Evolutionary conservation across 257 asterid species (phyloP).

Genomic region (Nicotiana knightiana): DNA sequence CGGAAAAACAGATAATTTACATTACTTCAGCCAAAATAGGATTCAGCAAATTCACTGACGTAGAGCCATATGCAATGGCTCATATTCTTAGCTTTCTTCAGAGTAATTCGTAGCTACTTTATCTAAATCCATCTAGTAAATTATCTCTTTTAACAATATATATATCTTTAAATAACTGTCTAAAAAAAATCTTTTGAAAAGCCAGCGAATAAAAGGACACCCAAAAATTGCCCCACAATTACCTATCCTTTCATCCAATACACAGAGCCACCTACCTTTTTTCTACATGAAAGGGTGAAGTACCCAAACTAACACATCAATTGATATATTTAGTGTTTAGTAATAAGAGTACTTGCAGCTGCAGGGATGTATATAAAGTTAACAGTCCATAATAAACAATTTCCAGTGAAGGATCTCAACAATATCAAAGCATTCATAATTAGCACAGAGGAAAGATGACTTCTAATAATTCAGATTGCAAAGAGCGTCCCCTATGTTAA

Average conservation of each 20-base stretch:
- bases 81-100: not conserved
- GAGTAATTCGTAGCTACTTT: not conserved
- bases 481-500: not conserved
- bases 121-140: not conserved
- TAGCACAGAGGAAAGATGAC: not conserved
- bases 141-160: not conserved
- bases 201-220: not conserved
- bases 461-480: slow-evolving; percentile 6
- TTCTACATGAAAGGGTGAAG: not conserved
- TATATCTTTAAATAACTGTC: not conserved
- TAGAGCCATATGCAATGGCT: not conserved
- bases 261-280: not conserved
- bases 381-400: not conserved
- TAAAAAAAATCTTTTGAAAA: not conserved
- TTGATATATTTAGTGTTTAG: not conserved
- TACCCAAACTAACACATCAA: not conserved
- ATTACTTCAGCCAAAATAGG: not conserved
- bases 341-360: not conserved
- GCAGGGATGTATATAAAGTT: not conserved
- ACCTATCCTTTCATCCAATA: not conserved
- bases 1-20: not conserved
- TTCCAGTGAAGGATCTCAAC: not conserved
- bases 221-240: not conserved
- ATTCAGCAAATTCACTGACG: not conserved
- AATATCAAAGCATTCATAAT: not conserved